phyloP scores from a whole-genome alignment of 345 rosid genomes.

The Litchi chinensis region DNA sequence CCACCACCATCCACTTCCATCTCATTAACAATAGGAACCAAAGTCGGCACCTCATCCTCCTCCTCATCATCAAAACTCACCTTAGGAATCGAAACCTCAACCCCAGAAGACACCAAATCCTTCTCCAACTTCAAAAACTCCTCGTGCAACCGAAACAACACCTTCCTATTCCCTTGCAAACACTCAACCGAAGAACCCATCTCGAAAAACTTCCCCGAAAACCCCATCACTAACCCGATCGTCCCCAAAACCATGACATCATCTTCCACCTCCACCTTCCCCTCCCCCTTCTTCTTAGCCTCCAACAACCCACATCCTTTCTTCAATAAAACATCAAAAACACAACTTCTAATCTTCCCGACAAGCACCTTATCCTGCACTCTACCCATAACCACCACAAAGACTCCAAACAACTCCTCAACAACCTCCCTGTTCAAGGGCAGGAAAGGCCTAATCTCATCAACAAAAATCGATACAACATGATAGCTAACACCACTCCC shows the following conservation, averaged over 20 bases:
- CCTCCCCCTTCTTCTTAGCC: slow-evolving; percentile 40
- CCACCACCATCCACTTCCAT: slow-evolving; percentile 30
- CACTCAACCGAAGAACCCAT: slow-evolving; percentile 75
- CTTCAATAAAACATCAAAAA: slow-evolving; percentile 63
- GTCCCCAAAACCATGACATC: slow-evolving; percentile 63
- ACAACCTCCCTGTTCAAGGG: slow-evolving; percentile 56
- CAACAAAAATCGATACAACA: slow-evolving; percentile 67
- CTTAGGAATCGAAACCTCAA: slow-evolving; percentile 49
- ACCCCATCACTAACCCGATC: slow-evolving; percentile 55
- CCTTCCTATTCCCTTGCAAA: slow-evolving; percentile 85
- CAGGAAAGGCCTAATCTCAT: slow-evolving; percentile 68
- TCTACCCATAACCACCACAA: slow-evolving; percentile 53
- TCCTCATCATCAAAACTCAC: slow-evolving; percentile 27
- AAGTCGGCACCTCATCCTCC: slow-evolving; percentile 52
- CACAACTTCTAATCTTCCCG: slow-evolving; percentile 68
- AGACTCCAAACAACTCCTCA: slow-evolving; percentile 49
- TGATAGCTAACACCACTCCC: slow-evolving; percentile 91
- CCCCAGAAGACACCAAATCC: slow-evolving; percentile 47
- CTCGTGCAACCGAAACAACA: slow-evolving; percentile 58
- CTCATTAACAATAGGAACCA: slow-evolving; percentile 50
- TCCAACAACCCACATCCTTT: slow-evolving; percentile 63
- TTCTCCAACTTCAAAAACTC: slow-evolving; percentile 78
- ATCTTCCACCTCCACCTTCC: slow-evolving; percentile 39
- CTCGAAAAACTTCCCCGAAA: slow-evolving; percentile 65
- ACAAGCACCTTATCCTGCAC: slow-evolving; percentile 67